A percentile compares a stretch with the other conserved stretches of the same genome.
Evolutionary conservation across 1,284 basidiomycete genomes (phyloP).

Genomic region (Exobasidium cylindrosporum): DNA sequence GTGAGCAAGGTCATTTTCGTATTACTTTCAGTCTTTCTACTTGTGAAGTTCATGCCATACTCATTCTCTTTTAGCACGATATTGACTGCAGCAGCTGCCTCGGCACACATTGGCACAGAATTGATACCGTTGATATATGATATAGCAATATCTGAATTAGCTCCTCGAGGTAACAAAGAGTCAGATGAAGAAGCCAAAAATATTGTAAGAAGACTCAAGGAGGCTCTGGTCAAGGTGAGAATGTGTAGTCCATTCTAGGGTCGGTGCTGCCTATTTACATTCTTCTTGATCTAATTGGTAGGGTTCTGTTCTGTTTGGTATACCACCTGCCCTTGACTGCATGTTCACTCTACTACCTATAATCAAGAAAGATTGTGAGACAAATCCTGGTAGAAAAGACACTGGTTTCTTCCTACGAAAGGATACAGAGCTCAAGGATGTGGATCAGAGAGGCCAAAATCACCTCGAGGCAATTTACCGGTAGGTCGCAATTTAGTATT

Average conservation of each 20-base stretch:
- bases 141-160: neutral
- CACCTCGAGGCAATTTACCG: neutral
- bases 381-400: neutral
- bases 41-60: too few relatives aligned
- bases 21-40: too few relatives aligned
- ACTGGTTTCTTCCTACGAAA: neutral
- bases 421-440: neutral
- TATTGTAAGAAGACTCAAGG: neutral
- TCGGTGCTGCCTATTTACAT: too few relatives aligned
- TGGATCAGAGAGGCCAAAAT: neutral
- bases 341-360: neutral
- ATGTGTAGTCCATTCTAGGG: too few relatives aligned
- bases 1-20: too few relatives aligned
- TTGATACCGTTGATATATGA: neutral
- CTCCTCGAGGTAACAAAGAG: neutral
- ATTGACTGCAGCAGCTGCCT: neutral
- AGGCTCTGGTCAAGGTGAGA: neutral
- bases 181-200: neutral
- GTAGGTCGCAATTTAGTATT: neutral
- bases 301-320: neutral
- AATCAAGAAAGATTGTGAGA: neutral
- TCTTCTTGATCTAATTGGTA: too few relatives aligned
- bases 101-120: neutral
- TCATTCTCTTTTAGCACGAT: neutral
- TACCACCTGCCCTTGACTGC: neutral